Evolutionary conservation across 805 yeast species (phyloP), one percentile per base, ranked within the genome.

Genomic region (Metschnikowia cerradonensis): DNA sequence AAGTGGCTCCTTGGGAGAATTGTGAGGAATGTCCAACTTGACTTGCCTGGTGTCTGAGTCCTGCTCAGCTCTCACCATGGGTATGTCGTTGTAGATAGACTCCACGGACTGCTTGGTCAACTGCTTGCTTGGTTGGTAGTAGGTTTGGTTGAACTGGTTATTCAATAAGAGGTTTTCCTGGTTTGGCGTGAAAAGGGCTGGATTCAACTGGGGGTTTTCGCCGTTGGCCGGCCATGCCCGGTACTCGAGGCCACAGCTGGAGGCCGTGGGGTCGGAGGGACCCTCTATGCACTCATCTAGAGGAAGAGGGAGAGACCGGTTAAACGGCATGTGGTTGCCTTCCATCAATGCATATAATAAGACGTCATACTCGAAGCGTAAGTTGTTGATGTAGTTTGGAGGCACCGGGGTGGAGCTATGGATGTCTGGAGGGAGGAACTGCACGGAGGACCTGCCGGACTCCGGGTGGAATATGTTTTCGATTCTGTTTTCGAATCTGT

Each of bases 291-390:
- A 22, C 41, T 41, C 45, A 32, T 34, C 17, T 20, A n/a, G 45
- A 20, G 38, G 38, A 14, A n/a, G 14, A 14, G 45, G 19, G 23
- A 42, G 33, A 17, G 30, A 8, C 22, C 45, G 23, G 31, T 42
- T 42, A 20, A 42, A 42, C 2, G 45, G 38, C 45, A 42, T 42
- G 15, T 20, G 45, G 17, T 42, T 42, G 17, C 38, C 38, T 22
- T 42, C 45, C 45, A 42, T 42, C 45, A 42, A 42, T 4, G 19
- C 15, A 20, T 42, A 42, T 20, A 42, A 34, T 30, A 42, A 33
- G 10, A 32, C 10, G 26, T 42, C 45, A 4, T 42, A 32, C 5
- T 42, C 45, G 17, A 20, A 33, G 15, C 31, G 31, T 15, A 42
- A 34, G 20, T 32, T 34, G 32, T n/a, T 30, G 43, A 4, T 15